A percentile compares a stretch with the other conserved stretches of the same genome.
These are phyloP conservation scores for Schizopora paradoxa DNA, from an alignment of 1,284 basidiomycete genomes.

Conservation along the genomic window DNA sequence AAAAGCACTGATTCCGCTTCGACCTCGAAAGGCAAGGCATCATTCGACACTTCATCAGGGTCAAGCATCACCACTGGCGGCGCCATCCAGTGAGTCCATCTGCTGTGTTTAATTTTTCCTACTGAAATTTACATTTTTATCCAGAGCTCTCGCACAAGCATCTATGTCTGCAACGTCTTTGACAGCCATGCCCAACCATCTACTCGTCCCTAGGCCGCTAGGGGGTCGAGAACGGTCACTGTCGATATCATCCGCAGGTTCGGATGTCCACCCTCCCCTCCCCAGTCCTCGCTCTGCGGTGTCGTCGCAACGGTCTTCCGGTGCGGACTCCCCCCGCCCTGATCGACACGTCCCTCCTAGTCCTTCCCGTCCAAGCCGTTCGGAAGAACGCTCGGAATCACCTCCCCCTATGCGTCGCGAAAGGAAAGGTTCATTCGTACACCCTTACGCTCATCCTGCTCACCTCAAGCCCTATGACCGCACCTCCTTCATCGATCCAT, in stretches of 20 bases:
- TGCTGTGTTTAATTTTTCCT: conserved; percentile 4
- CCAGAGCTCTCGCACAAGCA: conserved; percentile 49
- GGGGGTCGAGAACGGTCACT: conserved; percentile 27
- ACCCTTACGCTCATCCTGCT: conserved; percentile 77
- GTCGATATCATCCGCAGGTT: conserved; percentile 17
- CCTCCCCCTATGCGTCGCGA: conserved; percentile 18
- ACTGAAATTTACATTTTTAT: conserved; percentile 7
- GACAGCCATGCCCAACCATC: conserved; percentile 31
- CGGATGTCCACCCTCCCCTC: conserved; percentile 18
- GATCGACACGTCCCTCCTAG: conserved; percentile 10
- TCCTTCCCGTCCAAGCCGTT: conserved; percentile 13
- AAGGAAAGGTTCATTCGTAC: conserved; percentile 33
- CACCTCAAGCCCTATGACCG: conserved; percentile 28
- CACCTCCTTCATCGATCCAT: conserved; percentile 19
- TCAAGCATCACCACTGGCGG: conserved; percentile 41
- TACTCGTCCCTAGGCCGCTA: conserved; percentile 27
- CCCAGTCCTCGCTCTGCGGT: conserved; percentile 26
- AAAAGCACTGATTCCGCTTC: conserved; percentile 56
- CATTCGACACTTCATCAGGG: conserved; percentile 53
- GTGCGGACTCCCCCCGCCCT: conserved; percentile 19
- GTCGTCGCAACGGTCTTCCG: conserved; percentile 22
- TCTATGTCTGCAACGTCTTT: conserved; percentile 51
- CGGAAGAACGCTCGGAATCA: conserved; percentile 16
- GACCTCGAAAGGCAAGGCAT: conserved; percentile 44
- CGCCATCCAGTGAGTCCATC: conserved; percentile 51